Evolutionary conservation across 768 basidiomycete species (phyloP), one percentile per base, ranked within the genome.

Genomic region (Tylopilus intermedius): DNA sequence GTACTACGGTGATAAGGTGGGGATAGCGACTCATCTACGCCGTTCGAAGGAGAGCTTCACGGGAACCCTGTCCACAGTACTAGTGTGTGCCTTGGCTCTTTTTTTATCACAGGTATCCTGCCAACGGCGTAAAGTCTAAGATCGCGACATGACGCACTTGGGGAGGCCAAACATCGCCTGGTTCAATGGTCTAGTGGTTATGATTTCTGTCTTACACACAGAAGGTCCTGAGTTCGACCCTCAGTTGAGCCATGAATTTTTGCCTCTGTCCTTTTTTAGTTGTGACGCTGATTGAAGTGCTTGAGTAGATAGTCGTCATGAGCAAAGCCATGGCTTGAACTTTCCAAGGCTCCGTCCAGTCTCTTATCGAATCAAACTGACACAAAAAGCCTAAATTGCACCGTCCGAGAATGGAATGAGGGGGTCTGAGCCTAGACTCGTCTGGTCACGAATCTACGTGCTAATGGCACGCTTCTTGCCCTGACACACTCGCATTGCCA

Each of bases 101-200:
- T 24, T 41, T 22, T 41, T 24, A 18, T 18, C n/a, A 0, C 38
- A 15, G 18, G 35, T 15, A 15, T 37, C 38, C 4, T 38, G 37
- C 38, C 38, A 38, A 18, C 38, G 24, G 24, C 5, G 14, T 6
- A 38, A 9, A 38, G 15, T 24, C 18, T 18, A 18, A 8, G 29
- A 38, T 38, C n/a, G n/a, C 38, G n/a, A 8, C 18, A 38, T 38
- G n/a, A 18, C 2, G n/a, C 8, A 2, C 38, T 18, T 38, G n/a
- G 6, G n/a, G 6, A n/a, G 4, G 3, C 14, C 0, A 5, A 1
- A 4, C 13, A 2, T 27, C 0, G 53, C 41, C 51, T 35, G 76
- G 76, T 78, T 74, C 76, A 78, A 75, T 79, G 74, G 76, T 75
- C 74, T 78, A 78, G 76, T 76, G 76, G 76, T 78, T 78, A 78